Evolutionary conservation across 202 grass and related monocot genomes (phyloP), one percentile per base, ranked within the genome.

Genomic region (Schoenoplectus tabernaemontani): DNA sequence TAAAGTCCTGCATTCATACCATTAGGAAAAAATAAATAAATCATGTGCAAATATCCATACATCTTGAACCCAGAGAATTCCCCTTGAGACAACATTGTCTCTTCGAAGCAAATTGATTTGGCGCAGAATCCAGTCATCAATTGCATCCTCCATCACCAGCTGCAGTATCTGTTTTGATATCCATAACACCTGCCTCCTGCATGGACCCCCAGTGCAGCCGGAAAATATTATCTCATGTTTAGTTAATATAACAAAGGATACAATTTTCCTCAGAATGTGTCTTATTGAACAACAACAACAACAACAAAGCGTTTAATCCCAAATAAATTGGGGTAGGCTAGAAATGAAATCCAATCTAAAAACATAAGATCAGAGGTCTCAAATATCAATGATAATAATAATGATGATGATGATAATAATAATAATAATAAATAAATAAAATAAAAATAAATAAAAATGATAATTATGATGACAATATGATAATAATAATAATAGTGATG

Each of bases 141-240:
- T 99, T 66, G 96, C 96, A 89, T 99, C 96, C 86, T 99, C 92
- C 96, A 99, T 99, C 54, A 96, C 83, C 80, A 99, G 87, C 61
- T 99, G 96, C 64, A 99, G 84, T 80, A 96, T 96, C 82, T 96
- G 96, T 87, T 99, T 99, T 59, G 96, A 99, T 83, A 99, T 96
- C 96, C 96, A 99, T 66, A 92, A 79, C 46, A 93, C 96, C 56
- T 99, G 96, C 74, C 82, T 89, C 87, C 96, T 99, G 88, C 79
- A 88, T 72, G 46, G 9, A 54, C 19, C 50, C 19, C n/a, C n/a
- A n/a, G 24, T 61, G 20, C 3, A 46, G 13, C 58, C 47, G 19
- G 11, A 20, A 7, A 54, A 36, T 53, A 12, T 75, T 12, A 75
- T 75, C n/a, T 54, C 2, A 34, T 74, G 24, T 34, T 73, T 73